Evolutionary conservation across 352 stramenopile species (phyloP).

Genomic region (Labyrinthula sp.): DNA sequence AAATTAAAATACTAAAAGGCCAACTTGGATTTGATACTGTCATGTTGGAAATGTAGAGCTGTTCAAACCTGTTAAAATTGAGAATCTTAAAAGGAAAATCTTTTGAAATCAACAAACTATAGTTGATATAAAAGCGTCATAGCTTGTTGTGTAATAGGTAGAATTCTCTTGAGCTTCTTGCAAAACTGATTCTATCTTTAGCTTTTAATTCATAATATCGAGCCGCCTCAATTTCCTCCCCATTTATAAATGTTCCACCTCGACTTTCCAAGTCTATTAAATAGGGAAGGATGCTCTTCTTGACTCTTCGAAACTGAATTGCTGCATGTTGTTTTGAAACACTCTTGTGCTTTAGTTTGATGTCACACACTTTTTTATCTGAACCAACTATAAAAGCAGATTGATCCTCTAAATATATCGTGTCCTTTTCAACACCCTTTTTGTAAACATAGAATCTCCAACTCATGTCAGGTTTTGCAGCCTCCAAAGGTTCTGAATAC

Average conservation of each 20-base stretch:
- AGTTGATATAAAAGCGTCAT: too few relatives aligned
- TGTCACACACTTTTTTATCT: slow-evolving; percentile 74
- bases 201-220: slow-evolving; percentile 84
- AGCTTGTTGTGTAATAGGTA: too few relatives aligned
- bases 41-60: too few relatives aligned
- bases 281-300: slow-evolving; percentile 55
- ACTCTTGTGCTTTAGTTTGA: slow-evolving; percentile 71
- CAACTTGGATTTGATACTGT: too few relatives aligned
- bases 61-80: too few relatives aligned
- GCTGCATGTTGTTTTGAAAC: slow-evolving; percentile 92
- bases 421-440: slow-evolving; percentile 55
- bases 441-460: slow-evolving; percentile 96
- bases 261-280: slow-evolving; percentile 91
- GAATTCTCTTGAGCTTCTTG: slow-evolving; percentile 83
- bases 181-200: slow-evolving; percentile 85
- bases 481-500: slow-evolving; percentile 83
- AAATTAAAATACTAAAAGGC: too few relatives aligned
- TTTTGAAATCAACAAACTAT: too few relatives aligned
- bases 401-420: slow-evolving; percentile 78
- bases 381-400: slow-evolving; percentile 75
- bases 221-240: slow-evolving; percentile 61
- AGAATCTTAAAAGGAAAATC: too few relatives aligned
- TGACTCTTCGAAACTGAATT: slow-evolving; percentile 64
- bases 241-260: slow-evolving; percentile 92
- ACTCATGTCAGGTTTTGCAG: slow-evolving; percentile 51